Base-by-base conservation (phyloP, 164 flowering plant species). In the Sedum album region DNA sequence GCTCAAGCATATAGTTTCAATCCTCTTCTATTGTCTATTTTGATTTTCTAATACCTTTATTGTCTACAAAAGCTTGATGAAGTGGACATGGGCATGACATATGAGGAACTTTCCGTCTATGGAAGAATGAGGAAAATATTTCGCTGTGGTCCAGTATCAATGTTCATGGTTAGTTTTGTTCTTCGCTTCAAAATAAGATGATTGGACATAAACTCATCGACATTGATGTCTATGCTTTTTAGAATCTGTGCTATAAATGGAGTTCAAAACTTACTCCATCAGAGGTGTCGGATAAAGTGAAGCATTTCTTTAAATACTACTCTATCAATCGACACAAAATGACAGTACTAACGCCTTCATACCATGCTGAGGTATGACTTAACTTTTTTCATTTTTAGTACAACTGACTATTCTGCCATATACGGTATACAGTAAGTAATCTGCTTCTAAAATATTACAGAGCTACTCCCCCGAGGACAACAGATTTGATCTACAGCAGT, bases 81-180 rank as follows among this genome's bases (percentile, higher is more conserved):
- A 80, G 97, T 93, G 67, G 98, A 91, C 77, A 93, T 93, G 96
- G 97, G 97, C 65, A 93, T 93, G 97, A 93, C 98, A 36, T 88
- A 93, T 60, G 96, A 89, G 75, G 98, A 93, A 77, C 90, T 93
- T 65, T 93, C 97, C 7, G 85, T 87, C 48, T 93, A 93, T 66
- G 97, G 96, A 72, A 84, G 97, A 73, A 39, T 91, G 82, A 83
- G 97, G 13, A 93, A 93, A 80, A 87, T 89, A 64, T 93, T 85
- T 80, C 88, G 90, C 4, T 91, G 94, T 73, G 98, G 97, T 42
- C 98, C 98, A 2, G 87, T 93, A 31, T 88, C 97, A 21, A 93
- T 93, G 98, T 93, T 91, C 76, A 80, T 87, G 98, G 97, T 92
- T 68, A 35, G 81, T 76, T 48, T 28, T 26, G 26, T 15, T 6